These are phyloP conservation scores for Pseudogymnoascus sp. DNA, from an alignment of 2,329 filamentous ascomycete species.

Conservation along the genomic window DNA sequence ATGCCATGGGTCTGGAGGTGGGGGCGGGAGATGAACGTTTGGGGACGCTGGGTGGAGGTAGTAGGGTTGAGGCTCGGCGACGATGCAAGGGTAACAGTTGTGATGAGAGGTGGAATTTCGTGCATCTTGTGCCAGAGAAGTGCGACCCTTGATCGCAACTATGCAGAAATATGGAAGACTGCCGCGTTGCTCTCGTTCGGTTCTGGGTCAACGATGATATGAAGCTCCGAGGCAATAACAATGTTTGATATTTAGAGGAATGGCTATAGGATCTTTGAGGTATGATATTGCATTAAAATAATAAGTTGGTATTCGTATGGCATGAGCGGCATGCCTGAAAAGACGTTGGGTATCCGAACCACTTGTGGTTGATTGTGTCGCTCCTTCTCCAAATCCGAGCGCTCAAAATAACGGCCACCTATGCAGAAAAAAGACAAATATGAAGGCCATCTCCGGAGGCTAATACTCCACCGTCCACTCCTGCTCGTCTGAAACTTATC, in stretches of 20 bases:
- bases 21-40: background rate
- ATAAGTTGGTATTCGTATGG: background rate
- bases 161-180: background rate
- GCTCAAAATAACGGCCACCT: background rate
- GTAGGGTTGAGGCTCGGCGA: background rate
- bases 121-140: background rate
- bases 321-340: background rate
- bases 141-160: background rate
- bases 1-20: background rate
- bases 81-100: background rate
- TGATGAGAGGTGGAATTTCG: background rate
- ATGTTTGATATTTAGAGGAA: background rate
- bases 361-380: background rate
- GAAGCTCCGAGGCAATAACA: background rate
- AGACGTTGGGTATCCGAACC: constrained; percentile 1
- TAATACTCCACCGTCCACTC: background rate
- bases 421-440: background rate
- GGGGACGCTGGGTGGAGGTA: background rate
- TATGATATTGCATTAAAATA: background rate
- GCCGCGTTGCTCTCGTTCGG: background rate
- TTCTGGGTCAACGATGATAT: background rate
- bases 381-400: background rate
- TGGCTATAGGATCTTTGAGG: background rate
- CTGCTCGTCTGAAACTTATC: background rate
- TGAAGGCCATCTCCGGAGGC: background rate